A percentile compares a stretch with the other conserved stretches of the same genome.
Evolutionary conservation across 495 filamentous ascomycete genomes (phyloP).

Genomic region (Penicillium cataractarum): DNA sequence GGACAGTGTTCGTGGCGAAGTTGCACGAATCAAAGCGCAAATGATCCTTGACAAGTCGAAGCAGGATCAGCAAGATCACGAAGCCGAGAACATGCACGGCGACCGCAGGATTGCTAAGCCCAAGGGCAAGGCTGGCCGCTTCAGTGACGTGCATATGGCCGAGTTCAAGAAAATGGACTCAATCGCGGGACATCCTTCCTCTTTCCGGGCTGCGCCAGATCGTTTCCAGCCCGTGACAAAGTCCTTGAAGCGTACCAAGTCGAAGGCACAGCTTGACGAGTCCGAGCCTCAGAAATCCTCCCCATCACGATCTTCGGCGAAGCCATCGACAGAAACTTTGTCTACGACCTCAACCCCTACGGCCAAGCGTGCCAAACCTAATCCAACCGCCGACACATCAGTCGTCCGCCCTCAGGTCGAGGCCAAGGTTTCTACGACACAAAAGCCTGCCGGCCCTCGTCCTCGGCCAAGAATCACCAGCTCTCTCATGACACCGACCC

Average conservation of each 20-base stretch:
- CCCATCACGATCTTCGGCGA: conserved; percentile 43
- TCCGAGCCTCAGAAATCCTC: conserved; percentile 40
- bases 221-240: conserved; percentile 57
- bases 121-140: conserved; percentile 75
- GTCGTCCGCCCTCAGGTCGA: conserved; percentile 43
- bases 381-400: conserved; percentile 61
- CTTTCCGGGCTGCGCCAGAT: conserved; percentile 67
- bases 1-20: conserved; percentile 72
- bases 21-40: conserved; percentile 65
- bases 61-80: conserved; percentile 39
- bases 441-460: conserved; percentile 44
- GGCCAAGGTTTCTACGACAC: conserved; percentile 18
- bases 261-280: conserved; percentile 73
- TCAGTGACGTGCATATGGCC: conserved; percentile 79
- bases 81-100: conserved; percentile 40
- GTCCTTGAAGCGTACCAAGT: conserved; percentile 73
- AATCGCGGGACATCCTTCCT: conserved; percentile 81
- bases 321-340: conserved; percentile 35
- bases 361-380: conserved; percentile 67
- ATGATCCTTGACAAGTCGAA: conserved; percentile 58
- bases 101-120: conserved; percentile 75
- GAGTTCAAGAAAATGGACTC: conserved; percentile 97
- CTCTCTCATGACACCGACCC: conserved; percentile 76
- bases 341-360: conserved; percentile 29
- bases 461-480: conserved; percentile 38